Base-by-base conservation (phyloP, 2,329 filamentous ascomycete species). In the Colletotrichum sublineola region DNA sequence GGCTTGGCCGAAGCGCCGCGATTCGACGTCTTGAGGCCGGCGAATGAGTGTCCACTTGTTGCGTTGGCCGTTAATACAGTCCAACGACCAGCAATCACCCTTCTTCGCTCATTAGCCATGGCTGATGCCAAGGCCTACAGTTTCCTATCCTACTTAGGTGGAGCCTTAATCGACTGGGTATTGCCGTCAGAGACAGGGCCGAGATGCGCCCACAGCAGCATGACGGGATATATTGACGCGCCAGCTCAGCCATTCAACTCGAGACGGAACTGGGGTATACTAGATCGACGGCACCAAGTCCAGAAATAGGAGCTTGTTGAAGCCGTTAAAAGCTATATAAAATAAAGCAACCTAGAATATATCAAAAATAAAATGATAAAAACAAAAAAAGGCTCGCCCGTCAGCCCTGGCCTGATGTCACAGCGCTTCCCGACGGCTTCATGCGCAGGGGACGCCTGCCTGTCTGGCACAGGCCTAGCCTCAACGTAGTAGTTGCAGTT, bases 381-480 rank as follows among this genome's bases (percentile, higher is more conserved):
- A 8, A n/a, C 24, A 9, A n/a, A 29, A 36, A 31, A 53, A 33
- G 5, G 31, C 40, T 67, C 42, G 38, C 65, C 52, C 24, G 46
- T 53, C 65, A 33, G 55, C 55, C 61, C 63, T 44, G 44, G 12
- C 46, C 63, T 55, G 20, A 24, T 52, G 36, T 63, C 29, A 44
- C 48, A 55, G 48, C 36, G n/a, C 48, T 40, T 15, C 36, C 62
- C 36, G 24, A 9, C 50, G 36, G 48, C 36, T 42, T 64, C 24
- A 64, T 64, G 62, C 62, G 62, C 62, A 66, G 67, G 62, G 67
- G 44, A 66, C 15, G 18, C 18, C 6, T 46, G 53, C 55, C 24
- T 57, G 62, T 44, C 36, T 42, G 29, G 14, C 14, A 24, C 20
- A 42, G 20, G 46, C 64, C 18, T 14, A 42, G 48, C 62, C 62